Conservation (phyloP, 495 filamentous ascomycete species). For the Cercophora sp. region DNA sequence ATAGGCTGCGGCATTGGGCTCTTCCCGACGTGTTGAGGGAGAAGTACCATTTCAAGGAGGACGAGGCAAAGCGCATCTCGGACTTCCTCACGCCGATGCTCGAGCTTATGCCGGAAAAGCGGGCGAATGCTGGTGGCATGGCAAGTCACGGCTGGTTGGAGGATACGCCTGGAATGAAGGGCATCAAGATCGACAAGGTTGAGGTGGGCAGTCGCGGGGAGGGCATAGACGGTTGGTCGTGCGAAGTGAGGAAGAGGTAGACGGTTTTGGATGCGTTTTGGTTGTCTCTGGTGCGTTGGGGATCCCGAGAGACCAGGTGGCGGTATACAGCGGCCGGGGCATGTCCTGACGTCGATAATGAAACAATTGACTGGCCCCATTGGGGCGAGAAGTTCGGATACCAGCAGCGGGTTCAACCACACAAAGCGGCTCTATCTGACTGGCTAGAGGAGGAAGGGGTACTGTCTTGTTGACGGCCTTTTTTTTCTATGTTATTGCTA, state of each 20-base stretch:
- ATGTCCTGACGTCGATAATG: too few relatives aligned
- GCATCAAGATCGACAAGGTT: constrained; percentile 63
- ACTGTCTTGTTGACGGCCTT: too few relatives aligned
- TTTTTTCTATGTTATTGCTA: too few relatives aligned
- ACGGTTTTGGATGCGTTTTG: background rate
- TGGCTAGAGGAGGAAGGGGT: too few relatives aligned
- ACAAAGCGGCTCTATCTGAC: too few relatives aligned
- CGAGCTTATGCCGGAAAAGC: constrained; percentile 76
- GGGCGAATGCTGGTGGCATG: constrained; percentile 97
- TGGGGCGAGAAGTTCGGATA: too few relatives aligned
- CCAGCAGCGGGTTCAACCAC: too few relatives aligned
- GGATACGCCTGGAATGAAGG: constrained; percentile 82
- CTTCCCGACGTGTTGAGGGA: constrained; percentile 89
- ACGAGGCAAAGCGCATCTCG: constrained; percentile 71
- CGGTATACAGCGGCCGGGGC: too few relatives aligned
- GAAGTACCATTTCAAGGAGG: constrained; percentile 89
- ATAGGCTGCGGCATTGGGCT: constrained; percentile 93
- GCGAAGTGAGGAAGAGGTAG: constrained; percentile 82
- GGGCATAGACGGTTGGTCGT: constrained; percentile 93
- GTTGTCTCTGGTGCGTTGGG: too few relatives aligned
- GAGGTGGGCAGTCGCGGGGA: constrained; percentile 79
- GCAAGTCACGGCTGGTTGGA: constrained; percentile 74
- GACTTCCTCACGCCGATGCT: constrained; percentile 93
- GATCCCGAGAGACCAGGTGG: too few relatives aligned
- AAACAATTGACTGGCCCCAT: too few relatives aligned